A percentile compares a stretch with the other conserved stretches of the same genome.
Evolutionary conservation across 768 basidiomycete species (phyloP).

Genomic region (Calocera cornea): DNA sequence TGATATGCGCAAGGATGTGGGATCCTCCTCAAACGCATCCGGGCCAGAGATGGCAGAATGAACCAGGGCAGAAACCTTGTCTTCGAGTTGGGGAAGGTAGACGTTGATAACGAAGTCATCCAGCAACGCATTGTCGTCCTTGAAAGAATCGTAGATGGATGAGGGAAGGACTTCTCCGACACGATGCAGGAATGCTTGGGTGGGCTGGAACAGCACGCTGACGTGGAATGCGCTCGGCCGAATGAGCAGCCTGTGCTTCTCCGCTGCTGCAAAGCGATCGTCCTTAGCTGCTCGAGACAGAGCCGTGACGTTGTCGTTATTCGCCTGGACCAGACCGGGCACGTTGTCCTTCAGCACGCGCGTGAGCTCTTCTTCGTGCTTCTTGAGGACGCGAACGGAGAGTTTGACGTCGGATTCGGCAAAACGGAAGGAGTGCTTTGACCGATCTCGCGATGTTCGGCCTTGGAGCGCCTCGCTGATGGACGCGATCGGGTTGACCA

Average conservation of each 20-base stretch:
- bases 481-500: conserved; percentile 78
- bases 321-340: conserved; percentile 75
- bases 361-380: conserved; percentile 74
- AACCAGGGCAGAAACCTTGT: conserved; percentile 78
- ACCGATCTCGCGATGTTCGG: conserved; percentile 59
- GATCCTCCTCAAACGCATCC: conserved; percentile 79
- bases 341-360: conserved; percentile 77
- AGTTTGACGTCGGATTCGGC: conserved; percentile 73
- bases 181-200: conserved; percentile 66
- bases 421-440: conserved; percentile 84
- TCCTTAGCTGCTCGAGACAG: conserved; percentile 51
- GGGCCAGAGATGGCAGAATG: conserved; percentile 70
- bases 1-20: conserved; percentile 48
- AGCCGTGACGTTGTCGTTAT: conserved; percentile 45
- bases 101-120: conserved; percentile 89
- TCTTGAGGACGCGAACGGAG: conserved; percentile 50
- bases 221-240: conserved; percentile 91
- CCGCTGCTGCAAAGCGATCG: conserved; percentile 56
- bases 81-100: conserved; percentile 89
- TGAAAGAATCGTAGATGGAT: conserved; percentile 44
- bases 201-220: conserved; percentile 86
- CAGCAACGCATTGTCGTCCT: conserved; percentile 55
- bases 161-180: conserved; percentile 59
- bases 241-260: conserved; percentile 74
- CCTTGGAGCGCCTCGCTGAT: conserved; percentile 90